Evolutionary conservation across 1,284 basidiomycete genomes (phyloP), one percentile per base, ranked within the genome.

Genomic region (Bondarzewia mesenterica): DNA sequence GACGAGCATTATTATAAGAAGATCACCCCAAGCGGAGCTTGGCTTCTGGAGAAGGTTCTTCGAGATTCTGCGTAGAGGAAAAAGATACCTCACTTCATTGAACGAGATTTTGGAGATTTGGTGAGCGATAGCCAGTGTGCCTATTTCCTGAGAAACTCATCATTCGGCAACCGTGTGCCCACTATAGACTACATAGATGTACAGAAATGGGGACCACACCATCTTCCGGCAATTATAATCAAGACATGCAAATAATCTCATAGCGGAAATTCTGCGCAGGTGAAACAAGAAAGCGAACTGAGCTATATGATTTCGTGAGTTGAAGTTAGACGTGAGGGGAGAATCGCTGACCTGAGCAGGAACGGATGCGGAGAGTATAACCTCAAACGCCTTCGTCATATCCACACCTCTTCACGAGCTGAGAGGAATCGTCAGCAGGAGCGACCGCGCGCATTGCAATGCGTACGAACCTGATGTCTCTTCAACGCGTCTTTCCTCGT

Each of bases 1-100:
- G 77, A 80, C 48, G 71, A 83, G 58, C 73, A 78, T 50, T 91
- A 91, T 65, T 91, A 91, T 74, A 89, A 87, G 65, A 90, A 85
- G 63, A 85, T 90, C 46, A 69, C 65, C 32, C 88, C 88, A 23
- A 78, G 76, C 53, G 83, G 83, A 56, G 88, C 87, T 21, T 90
- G 88, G 88, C 72, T 90, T 53, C 72, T 90, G 43, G 82, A 89
- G 63, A 78, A 73, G 60, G 61, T 61, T 35, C 62, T 78, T 35
- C 53, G 53, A 21, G 22, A 5, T 29, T 40, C 7, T 44, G 12
- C 16, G 36, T 10, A 15, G 16, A n/a, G n/a, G 29, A 32, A n/a
- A 32, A 32, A 32, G 10, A 32, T 12, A n/a, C 10, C 5, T 32
- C n/a, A n/a, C 10, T 32, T 32, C 10, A n/a, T 10, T 10, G n/a